Conservation (phyloP, 768 basidiomycete species). For the Pisolithus tinctorius region DNA sequence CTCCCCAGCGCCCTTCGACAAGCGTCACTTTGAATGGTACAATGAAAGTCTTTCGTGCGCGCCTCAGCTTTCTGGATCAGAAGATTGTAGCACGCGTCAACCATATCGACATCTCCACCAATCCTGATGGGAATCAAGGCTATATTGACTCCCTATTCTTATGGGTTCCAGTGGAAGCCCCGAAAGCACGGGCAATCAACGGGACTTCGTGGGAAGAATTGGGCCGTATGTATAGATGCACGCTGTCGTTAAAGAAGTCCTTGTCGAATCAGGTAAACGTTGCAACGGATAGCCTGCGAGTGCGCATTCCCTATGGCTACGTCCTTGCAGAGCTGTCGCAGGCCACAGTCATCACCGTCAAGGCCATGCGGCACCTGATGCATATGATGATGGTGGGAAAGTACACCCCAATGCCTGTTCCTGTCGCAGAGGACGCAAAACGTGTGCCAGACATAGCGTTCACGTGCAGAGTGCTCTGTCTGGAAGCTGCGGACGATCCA, state of each 20-base stretch:
- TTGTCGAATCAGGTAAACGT: slow-evolving; percentile 39
- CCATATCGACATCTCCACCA: slow-evolving; percentile 15
- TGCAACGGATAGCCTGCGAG: slow-evolving; percentile 54
- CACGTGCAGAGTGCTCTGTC: slow-evolving; percentile 49
- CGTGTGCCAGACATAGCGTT: slow-evolving; percentile 56
- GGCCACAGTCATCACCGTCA: slow-evolving; percentile 60
- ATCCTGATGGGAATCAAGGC: slow-evolving; percentile 19
- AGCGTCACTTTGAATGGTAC: slow-evolving; percentile 24
- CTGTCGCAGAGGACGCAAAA: slow-evolving; percentile 70
- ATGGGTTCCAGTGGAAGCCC: slow-evolving; percentile 50
- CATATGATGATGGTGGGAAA: slow-evolving; percentile 46
- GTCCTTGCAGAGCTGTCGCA: slow-evolving; percentile 69
- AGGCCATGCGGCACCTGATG: slow-evolving; percentile 65
- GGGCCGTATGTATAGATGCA: slow-evolving; percentile 49
- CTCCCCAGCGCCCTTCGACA: slow-evolving; percentile 10
- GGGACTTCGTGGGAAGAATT: slow-evolving; percentile 70
- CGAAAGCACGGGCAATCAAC: slow-evolving; percentile 25
- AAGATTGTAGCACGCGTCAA: slow-evolving; percentile 35
- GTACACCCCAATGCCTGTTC: slow-evolving; percentile 51
- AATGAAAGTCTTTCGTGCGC: slow-evolving; percentile 42
- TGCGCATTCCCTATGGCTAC: slow-evolving; percentile 80
- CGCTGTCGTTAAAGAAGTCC: slow-evolving; percentile 27
- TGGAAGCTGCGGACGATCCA: slow-evolving; percentile 81
- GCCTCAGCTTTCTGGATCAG: slow-evolving; percentile 43
- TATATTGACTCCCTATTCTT: slow-evolving; percentile 39